Conservation (phyloP, 768 basidiomycete species). For the Omphalotus guepiniiformis region DNA sequence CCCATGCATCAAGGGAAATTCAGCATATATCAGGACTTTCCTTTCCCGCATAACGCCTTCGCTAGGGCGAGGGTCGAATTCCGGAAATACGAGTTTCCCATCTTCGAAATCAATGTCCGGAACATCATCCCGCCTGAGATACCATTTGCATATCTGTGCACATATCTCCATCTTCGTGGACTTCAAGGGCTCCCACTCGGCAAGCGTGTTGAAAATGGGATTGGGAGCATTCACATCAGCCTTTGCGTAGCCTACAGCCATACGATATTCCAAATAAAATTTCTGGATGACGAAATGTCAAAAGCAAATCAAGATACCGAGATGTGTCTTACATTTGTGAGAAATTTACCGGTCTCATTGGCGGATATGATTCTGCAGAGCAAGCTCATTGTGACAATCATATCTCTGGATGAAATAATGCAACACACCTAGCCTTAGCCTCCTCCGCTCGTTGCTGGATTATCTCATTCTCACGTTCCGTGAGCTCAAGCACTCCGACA, state of each 20-base stretch:
- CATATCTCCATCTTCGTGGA: slow-evolving; percentile 16
- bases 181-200: slow-evolving; percentile 12
- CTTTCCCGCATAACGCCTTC: background rate
- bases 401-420: too few relatives aligned
- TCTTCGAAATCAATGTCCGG: background rate
- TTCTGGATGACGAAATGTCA: background rate
- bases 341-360: background rate
- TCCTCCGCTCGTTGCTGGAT: background rate
- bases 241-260: slow-evolving; percentile 9
- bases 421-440: background rate
- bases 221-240: background rate
- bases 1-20: slow-evolving; percentile 15
- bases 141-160: slow-evolving; percentile 4
- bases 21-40: slow-evolving; percentile 12
- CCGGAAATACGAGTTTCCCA: background rate
- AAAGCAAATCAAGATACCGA: background rate
- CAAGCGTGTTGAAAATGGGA: slow-evolving; percentile 10
- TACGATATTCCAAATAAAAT: slow-evolving; percentile 17
- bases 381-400: too few relatives aligned
- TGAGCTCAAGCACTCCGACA: background rate
- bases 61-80: too few relatives aligned
- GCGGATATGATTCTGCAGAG: background rate
- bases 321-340: background rate
- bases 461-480: background rate
- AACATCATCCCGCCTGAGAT: slow-evolving; percentile 5